Percentiles rank a stretch among this genome's conserved stretches.
phyloP scores from a whole-genome alignment of 305 asterid species.

The Fraxinus floribunda region DNA sequence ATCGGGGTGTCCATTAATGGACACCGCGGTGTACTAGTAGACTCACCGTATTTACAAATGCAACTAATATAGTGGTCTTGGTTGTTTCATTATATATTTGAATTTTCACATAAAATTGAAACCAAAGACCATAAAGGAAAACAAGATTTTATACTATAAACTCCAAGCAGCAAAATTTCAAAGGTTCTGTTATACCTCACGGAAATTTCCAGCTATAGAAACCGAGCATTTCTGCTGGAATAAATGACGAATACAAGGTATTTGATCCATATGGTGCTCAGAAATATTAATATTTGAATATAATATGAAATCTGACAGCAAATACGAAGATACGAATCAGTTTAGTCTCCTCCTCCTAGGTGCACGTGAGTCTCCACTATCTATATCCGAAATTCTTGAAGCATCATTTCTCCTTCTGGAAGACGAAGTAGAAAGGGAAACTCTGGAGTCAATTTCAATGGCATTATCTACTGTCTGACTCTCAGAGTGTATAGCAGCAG shows the following conservation, averaged over 20 bases:
- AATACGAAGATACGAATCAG: slow-evolving; percentile 28
- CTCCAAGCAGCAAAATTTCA: slow-evolving; percentile 33
- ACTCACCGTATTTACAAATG: slow-evolving; percentile 1
- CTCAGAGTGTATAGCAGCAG: slow-evolving; percentile 93
- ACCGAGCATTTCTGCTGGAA: slow-evolving; percentile 11
- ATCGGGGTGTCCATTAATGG: no score
- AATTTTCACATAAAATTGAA: slow-evolving; percentile 14
- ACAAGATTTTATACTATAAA: slow-evolving; percentile 10
- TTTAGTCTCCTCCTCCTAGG: slow-evolving; percentile 82
- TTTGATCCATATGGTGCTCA: background rate
- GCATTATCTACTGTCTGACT: slow-evolving; percentile 85
- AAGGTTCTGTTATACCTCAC: slow-evolving; percentile 1
- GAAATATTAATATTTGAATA: background rate
- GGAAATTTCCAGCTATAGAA: slow-evolving; percentile 13
- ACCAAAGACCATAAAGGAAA: slow-evolving; percentile 16
- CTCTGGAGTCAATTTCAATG: slow-evolving; percentile 77
- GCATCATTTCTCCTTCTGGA: slow-evolving; percentile 71
- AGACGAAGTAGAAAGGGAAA: slow-evolving; percentile 71
- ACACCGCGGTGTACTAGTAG: no score
- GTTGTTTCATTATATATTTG: slow-evolving; percentile 24
- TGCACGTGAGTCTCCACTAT: slow-evolving; percentile 88
- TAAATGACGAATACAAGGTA: slow-evolving; percentile 1
- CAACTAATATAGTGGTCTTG: slow-evolving; percentile 9
- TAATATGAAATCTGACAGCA: slow-evolving; percentile 9
- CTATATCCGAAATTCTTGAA: slow-evolving; percentile 79